Conservation (phyloP, 768 basidiomycete species). For the Vararia minispora region DNA sequence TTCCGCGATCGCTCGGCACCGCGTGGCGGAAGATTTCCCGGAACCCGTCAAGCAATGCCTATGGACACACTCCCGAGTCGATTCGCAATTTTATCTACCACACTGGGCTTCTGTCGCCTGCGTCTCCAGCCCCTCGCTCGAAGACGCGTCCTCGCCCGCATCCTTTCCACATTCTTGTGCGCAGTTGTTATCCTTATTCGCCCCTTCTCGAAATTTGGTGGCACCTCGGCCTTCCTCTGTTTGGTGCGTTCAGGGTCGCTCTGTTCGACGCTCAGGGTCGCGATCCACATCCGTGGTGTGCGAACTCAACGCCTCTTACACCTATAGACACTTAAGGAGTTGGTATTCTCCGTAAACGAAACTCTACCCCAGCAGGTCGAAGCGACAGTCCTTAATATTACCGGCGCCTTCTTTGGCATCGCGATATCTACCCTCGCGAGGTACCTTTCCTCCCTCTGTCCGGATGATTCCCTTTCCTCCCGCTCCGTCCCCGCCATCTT, state of each 20-base stretch:
- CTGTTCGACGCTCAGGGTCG: slow-evolving; percentile 2
- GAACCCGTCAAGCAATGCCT: no score
- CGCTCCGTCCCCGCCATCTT: slow-evolving; percentile 30
- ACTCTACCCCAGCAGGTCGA: slow-evolving; percentile 38
- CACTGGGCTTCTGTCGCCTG: no score
- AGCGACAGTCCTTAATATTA: slow-evolving; percentile 30
- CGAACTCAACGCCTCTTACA: no score
- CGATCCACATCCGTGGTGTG: no score
- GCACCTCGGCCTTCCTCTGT: slow-evolving; percentile 26
- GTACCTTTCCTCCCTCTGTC: slow-evolving; percentile 21
- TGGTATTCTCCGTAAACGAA: slow-evolving; percentile 35
- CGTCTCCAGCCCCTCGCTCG: no score
- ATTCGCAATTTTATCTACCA: no score
- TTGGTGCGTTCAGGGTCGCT: slow-evolving; percentile 1
- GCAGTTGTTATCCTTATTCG: slow-evolving; percentile 26
- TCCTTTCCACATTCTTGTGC: slow-evolving; percentile 35
- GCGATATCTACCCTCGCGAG: slow-evolving; percentile 26
- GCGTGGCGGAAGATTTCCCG: no score
- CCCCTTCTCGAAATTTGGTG: slow-evolving; percentile 29
- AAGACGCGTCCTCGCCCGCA: slow-evolving; percentile 26
- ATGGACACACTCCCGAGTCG: no score
- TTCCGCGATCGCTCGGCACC: no score
- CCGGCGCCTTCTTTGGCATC: slow-evolving; percentile 30
- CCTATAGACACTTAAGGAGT: slow-evolving; percentile 34
- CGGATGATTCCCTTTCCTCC: slow-evolving; percentile 18